These are phyloP conservation scores for Hanseniaspora lindneri DNA, from an alignment of 805 yeast genomes.

Conservation along the genomic window DNA sequence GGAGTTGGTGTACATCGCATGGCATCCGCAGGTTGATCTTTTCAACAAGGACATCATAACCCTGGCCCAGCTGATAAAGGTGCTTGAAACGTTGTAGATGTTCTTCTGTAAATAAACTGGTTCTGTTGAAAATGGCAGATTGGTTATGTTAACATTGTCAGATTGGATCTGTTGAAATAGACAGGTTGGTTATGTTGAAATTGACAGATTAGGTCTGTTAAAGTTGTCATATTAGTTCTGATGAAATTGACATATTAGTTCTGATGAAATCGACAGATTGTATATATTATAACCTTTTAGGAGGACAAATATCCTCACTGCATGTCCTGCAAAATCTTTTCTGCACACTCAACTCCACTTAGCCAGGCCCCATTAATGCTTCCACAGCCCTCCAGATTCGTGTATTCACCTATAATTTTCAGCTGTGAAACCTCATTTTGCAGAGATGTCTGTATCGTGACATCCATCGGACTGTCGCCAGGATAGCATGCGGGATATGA, in stretches of 20 bases:
- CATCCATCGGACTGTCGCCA: conserved; percentile 56
- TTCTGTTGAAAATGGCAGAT: neutral
- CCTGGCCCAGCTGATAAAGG: neutral
- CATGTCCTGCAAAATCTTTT: neutral
- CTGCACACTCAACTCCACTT: conserved; percentile 55
- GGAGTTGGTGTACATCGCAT: neutral
- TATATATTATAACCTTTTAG: too few species aligned
- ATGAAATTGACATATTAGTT: too few species aligned
- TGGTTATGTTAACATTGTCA: too few species aligned
- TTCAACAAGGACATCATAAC: neutral
- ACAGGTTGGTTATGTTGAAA: too few species aligned
- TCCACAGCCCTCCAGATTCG: conserved; percentile 75
- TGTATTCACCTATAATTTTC: conserved; percentile 87
- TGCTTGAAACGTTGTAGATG: conserved; percentile 4
- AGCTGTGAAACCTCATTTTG: conserved; percentile 45
- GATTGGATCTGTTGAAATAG: too few species aligned
- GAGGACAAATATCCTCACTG: too few species aligned
- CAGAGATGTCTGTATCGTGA: conserved; percentile 42
- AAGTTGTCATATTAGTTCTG: too few species aligned
- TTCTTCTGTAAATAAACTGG: neutral
- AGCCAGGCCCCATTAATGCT: conserved; percentile 86
- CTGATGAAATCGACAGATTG: too few species aligned
- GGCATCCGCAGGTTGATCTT: conserved; percentile 12
- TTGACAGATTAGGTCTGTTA: too few species aligned
- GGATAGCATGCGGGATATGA: conserved; percentile 64